Base-by-base conservation (phyloP, 106 monocot species). In the Acorus calamus region DNA sequence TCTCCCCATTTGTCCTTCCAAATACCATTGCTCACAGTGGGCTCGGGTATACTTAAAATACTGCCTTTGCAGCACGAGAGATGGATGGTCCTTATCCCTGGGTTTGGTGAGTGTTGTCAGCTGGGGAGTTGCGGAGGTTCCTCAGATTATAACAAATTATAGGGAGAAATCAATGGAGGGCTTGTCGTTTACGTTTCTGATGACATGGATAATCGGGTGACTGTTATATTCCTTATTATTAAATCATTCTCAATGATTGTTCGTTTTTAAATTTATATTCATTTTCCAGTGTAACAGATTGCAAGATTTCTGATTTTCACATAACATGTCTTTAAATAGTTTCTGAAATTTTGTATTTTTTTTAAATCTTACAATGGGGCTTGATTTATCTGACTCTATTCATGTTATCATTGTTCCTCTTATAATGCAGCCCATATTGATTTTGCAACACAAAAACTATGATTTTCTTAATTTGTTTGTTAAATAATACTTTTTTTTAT, bases 41-140 rank as follows among this genome's bases (percentile, higher is more conserved):
- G 83, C 74, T 55, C 60, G 55, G 42, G 57, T 70, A 3, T 79
- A 86, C 60, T 71, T 86, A 64, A 66, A 63, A 5, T 73, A 76
- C 45, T 71, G 67, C 43, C 9, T 85, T 5, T 76, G 73, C 49
- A 52, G 47, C 51, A 46, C 14, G 12, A 84, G 50, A 55, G 86
- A 86, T 54, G 65, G 66, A 44, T 49, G 69, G 0, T 61, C 86
- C 42, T 46, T 83, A 3, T 47, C 56, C 0, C 75, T 90, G 53
- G 94, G 90, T 46, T 2, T 77, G 47, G 13, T 77, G 56, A 94
- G 94, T 69, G 70, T 94, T 49, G 3, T 87, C 7, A 78, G 79
- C 55, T 94, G 94, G 94, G 79, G 70, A 2, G 63, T 90, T 51
- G 90, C 94, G 0, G 94, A 90, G 71, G 68, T 94, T n/a, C 94